Evolutionary conservation across 2,329 filamentous ascomycete species (phyloP).

Genomic region (Metarhizium sp.): DNA sequence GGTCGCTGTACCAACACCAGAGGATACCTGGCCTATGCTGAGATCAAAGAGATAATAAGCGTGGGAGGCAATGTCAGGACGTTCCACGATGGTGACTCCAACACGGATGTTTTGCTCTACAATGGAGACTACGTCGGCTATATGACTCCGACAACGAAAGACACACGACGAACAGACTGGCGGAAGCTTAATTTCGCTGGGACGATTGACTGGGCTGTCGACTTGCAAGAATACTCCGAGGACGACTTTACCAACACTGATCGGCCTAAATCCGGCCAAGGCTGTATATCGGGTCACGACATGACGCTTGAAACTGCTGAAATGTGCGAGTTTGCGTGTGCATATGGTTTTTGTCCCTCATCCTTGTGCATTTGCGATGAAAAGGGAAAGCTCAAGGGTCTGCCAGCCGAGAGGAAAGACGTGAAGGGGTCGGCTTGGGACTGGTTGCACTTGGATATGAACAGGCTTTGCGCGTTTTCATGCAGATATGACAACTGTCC

Average conservation of each 20-base stretch:
- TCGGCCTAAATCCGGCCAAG: not conserved
- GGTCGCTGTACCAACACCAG: slow-evolving; percentile 16
- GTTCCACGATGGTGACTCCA: not conserved
- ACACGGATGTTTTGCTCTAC: not conserved
- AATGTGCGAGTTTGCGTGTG: not conserved
- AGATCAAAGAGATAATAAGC: slow-evolving; percentile 11
- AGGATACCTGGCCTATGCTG: slow-evolving; percentile 17
- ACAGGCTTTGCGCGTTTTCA: not conserved
- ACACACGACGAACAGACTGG: not conserved
- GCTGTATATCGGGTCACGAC: not conserved
- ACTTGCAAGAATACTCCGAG: slow-evolving; percentile 1
- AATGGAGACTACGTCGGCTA: not conserved
- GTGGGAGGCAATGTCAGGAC: not conserved
- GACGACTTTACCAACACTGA: not conserved
- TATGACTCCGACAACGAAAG: slow-evolving; percentile 1
- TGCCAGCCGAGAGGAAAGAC: not conserved
- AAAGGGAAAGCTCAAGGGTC: not conserved
- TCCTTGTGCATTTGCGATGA: not conserved
- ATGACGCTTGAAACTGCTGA: not conserved
- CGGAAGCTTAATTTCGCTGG: slow-evolving; percentile 2
- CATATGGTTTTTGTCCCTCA: not conserved
- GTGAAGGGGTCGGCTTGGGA: not conserved
- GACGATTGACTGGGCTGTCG: slow-evolving; percentile 3
- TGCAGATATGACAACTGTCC: not conserved
- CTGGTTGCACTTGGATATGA: not conserved